Percentiles rank a stretch among this genome's conserved stretches.
Evolutionary conservation across 2,329 filamentous ascomycete species (phyloP).

Genomic region (Cladosporium sp.): DNA sequence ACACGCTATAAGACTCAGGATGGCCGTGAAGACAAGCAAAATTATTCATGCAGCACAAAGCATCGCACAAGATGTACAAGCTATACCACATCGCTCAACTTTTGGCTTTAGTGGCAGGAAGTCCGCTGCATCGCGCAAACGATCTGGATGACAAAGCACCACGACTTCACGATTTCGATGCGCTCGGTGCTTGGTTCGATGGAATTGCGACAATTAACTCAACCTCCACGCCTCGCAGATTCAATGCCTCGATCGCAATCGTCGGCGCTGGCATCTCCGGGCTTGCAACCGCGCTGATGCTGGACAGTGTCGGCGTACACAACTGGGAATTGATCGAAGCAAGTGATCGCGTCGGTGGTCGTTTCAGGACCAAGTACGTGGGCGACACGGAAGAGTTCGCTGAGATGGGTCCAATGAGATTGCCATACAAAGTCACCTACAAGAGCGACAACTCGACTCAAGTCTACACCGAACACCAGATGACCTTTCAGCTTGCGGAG

Average conservation of each 20-base stretch:
- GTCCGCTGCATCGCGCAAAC: background rate
- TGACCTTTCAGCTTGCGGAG: slow-evolving; percentile 58
- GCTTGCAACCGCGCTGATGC: slow-evolving; percentile 49
- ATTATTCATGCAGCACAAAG: too few relatives aligned
- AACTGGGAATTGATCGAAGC: slow-evolving; percentile 60
- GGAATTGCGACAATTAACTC: slow-evolving; percentile 43
- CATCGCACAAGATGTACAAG: too few relatives aligned
- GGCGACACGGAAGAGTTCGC: slow-evolving; percentile 59
- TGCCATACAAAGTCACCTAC: slow-evolving; percentile 48
- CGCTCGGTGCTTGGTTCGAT: slow-evolving; percentile 59
- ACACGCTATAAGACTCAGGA: too few relatives aligned
- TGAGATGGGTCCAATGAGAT: slow-evolving; percentile 61
- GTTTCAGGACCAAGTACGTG: slow-evolving; percentile 59
- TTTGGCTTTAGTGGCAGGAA: background rate
- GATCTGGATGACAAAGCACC: background rate
- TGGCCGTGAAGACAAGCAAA: too few relatives aligned
- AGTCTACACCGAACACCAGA: slow-evolving; percentile 56
- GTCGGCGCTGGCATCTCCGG: slow-evolving; percentile 61
- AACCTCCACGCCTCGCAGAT: background rate
- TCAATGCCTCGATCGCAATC: slow-evolving; percentile 39
- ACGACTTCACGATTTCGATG: slow-evolving; percentile 28
- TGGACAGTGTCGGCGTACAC: slow-evolving; percentile 50
- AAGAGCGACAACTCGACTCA: slow-evolving; percentile 48
- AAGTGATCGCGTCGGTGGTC: slow-evolving; percentile 55
- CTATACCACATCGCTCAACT: background rate